Evolutionary conservation across 495 filamentous ascomycete genomes (phyloP).

Genomic region (Aspergillus steynii): DNA sequence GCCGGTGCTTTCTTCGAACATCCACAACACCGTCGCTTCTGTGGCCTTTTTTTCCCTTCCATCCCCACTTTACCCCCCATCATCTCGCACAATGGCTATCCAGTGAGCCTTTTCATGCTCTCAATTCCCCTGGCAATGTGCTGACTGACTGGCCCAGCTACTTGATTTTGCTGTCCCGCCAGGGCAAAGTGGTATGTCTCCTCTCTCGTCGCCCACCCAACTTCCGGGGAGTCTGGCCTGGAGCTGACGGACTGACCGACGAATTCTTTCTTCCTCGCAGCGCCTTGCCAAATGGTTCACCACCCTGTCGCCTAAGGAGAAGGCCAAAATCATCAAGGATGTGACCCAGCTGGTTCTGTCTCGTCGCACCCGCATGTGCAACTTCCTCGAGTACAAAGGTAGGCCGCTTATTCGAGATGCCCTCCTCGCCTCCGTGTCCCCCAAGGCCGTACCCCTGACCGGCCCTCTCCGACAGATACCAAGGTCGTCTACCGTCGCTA

Average conservation of each 20-base stretch:
- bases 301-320: slow-evolving; percentile 95
- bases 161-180: slow-evolving; percentile 92
- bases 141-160: slow-evolving; percentile 65
- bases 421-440: neutral
- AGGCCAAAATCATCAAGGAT: slow-evolving; percentile 99
- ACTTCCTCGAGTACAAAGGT: slow-evolving; percentile 99
- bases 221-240: slow-evolving; percentile 24
- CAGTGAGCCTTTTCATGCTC: slow-evolving; percentile 44
- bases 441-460: slow-evolving; percentile 13
- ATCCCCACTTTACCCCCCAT: slow-evolving; percentile 3
- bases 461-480: slow-evolving; percentile 58
- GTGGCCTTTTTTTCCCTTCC: slow-evolving; percentile 7
- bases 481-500: slow-evolving; percentile 99
- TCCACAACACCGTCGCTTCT: slow-evolving; percentile 4
- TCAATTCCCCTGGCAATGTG: slow-evolving; percentile 8
- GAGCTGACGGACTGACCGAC: slow-evolving; percentile 25
- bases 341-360: slow-evolving; percentile 97
- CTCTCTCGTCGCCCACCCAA: slow-evolving; percentile 41
- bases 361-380: slow-evolving; percentile 96
- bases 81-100: slow-evolving; percentile 54
- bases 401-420: slow-evolving; percentile 1
- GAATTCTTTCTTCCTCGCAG: slow-evolving; percentile 49
- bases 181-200: slow-evolving; percentile 90
- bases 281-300: slow-evolving; percentile 99
- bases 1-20: slow-evolving; percentile 5